Evolutionary conservation across 2,329 filamentous ascomycete genomes (phyloP), one percentile per base, ranked within the genome.

Genomic region (Colletotrichum musae): DNA sequence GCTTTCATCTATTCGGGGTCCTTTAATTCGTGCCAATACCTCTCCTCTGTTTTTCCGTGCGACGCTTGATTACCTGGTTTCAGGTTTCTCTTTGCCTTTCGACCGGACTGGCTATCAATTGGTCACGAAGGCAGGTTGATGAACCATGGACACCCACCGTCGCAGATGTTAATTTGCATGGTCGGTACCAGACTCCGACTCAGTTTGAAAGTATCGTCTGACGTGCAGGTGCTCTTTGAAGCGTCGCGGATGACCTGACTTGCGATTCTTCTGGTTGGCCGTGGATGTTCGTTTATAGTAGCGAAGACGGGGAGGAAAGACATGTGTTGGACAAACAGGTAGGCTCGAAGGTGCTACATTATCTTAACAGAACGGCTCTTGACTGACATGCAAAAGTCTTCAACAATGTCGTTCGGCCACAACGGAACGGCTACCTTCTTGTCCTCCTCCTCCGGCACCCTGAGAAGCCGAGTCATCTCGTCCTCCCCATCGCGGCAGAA

Each of bases 1-100:
- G 61, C 60, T 54, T 59, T 64, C 53, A 54, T 68, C 18, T 47
- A 58, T 64, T 9, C 6, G 7, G 9, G 4, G 2, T 36, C 39
- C 5, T 41, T n/a, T 41, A 10, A 43, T 64, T 58, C 48, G 21
- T 43, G 28, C 7, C 5, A 36, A 10, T 43, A 21, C 2, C 4
- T 21, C 0, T 41, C 13, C 26, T 18, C 18, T 4, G 5, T 6
- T 18, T 50, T 48, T 62, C 13, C 47, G 47, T 12, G 58, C n/a
- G 6, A 43, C 5, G 5, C 13, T 43, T 15, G 2, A 0, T 43
- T 43, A 6, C 7, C 2, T 15, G 4, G 41, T 43, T 43, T n/a
- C 41, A 43, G 13, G 15, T n/a, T 43, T n/a, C 16, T 2, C 2
- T n/a, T 16, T 43, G 41, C 13, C 41, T 43, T 6, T n/a, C 13